Percentiles rank a stretch among this genome's conserved stretches.
Evolutionary conservation across 306 rosid species (phyloP).

Genomic region (Cucurbita ficifolia): DNA sequence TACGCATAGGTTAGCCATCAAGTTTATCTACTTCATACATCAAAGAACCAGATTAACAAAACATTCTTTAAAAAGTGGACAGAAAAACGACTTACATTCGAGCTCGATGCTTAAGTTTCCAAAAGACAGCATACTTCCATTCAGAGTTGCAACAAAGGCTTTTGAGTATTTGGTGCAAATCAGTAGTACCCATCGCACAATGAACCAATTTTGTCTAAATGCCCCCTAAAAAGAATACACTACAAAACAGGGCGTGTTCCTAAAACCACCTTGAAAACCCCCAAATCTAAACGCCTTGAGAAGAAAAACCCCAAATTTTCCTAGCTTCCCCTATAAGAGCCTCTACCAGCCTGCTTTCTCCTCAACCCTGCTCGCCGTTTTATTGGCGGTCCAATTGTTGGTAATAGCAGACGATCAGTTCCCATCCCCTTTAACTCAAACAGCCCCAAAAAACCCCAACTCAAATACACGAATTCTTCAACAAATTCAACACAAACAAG

Average conservation of each 20-base stretch:
- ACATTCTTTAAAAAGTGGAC: too few species aligned
- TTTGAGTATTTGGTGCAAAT: slow-evolving; percentile 51
- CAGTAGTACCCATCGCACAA: slow-evolving; percentile 39
- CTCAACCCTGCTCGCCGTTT: slow-evolving; percentile 97
- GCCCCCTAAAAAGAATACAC: slow-evolving; percentile 11
- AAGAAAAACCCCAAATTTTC: neutral
- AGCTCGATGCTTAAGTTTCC: slow-evolving; percentile 85
- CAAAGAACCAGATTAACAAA: neutral
- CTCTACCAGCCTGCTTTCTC: slow-evolving; percentile 99
- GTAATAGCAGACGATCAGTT: slow-evolving; percentile 50
- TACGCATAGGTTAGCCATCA: neutral
- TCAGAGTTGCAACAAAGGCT: slow-evolving; percentile 68
- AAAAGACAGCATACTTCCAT: slow-evolving; percentile 92
- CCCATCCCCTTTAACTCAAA: slow-evolving; percentile 69
- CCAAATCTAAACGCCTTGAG: slow-evolving; percentile 6
- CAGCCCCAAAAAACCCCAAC: neutral
- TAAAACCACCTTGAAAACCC: neutral
- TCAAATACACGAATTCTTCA: slow-evolving; percentile 17
- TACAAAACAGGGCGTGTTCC: neutral
- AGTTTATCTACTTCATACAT: neutral
- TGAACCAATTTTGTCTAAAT: slow-evolving; percentile 18
- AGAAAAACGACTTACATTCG: slow-evolving; percentile 35
- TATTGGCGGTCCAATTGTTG: slow-evolving; percentile 93
- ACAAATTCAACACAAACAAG: slow-evolving; percentile 7
- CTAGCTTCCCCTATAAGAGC: slow-evolving; percentile 97